A percentile compares a stretch with the other conserved stretches of the same genome.
phyloP scores from a whole-genome alignment of 441 rosid genomes.

The Raphanus hybrid region DNA sequence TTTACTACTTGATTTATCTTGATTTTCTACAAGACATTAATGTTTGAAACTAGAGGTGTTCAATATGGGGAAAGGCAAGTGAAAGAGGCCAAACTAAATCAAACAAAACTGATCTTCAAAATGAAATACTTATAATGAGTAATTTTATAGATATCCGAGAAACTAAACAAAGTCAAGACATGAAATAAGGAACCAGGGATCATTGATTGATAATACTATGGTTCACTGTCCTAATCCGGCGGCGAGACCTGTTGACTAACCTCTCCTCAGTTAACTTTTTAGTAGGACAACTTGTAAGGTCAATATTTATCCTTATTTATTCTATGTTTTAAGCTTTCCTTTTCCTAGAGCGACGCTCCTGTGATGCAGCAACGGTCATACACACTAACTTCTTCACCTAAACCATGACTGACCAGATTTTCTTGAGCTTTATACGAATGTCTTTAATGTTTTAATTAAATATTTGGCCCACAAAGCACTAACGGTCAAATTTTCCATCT shows the following conservation, averaged over 20 bases:
- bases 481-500: constrained; percentile 33
- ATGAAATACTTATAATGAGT: background rate
- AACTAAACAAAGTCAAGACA: background rate
- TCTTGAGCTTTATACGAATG: background rate
- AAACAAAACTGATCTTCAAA: background rate
- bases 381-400: constrained; percentile 28
- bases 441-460: constrained; percentile 12
- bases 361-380: constrained; percentile 38
- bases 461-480: constrained; percentile 25
- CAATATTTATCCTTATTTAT: background rate
- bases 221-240: no score
- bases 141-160: background rate
- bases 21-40: background rate
- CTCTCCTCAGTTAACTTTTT: no score
- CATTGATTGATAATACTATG: background rate
- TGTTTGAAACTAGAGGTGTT: background rate
- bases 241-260: no score
- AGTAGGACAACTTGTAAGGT: background rate
- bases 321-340: background rate
- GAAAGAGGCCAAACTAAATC: background rate
- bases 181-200: background rate
- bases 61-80: background rate
- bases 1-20: background rate
- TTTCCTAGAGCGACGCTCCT: constrained; percentile 33
- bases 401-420: constrained; percentile 17